Evolutionary conservation across 768 basidiomycete genomes (phyloP).

Genomic region (Tylopilus cervinicoccineus): DNA sequence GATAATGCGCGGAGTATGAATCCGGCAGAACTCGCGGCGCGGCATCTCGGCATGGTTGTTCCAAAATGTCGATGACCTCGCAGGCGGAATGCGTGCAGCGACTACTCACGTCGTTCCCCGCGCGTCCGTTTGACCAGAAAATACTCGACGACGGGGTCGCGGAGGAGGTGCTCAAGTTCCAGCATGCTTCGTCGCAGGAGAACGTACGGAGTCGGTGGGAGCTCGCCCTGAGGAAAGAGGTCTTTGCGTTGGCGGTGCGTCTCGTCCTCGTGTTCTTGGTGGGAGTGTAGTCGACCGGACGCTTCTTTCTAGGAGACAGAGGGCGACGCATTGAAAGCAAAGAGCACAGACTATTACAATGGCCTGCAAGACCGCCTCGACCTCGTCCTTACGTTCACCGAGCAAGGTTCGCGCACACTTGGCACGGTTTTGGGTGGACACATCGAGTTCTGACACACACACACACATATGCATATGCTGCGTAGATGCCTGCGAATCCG

Average conservation of each 20-base stretch:
- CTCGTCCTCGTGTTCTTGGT: too few species aligned
- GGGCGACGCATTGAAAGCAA: slow-evolving; percentile 56
- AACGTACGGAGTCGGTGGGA: slow-evolving; percentile 75
- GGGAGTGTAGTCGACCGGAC: neutral
- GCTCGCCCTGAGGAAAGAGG: slow-evolving; percentile 62
- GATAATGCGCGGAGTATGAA: slow-evolving; percentile 23
- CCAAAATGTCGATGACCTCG: slow-evolving; percentile 40
- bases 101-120: slow-evolving; percentile 51
- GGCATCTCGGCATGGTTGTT: slow-evolving; percentile 26
- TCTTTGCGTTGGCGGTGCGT: slow-evolving; percentile 70
- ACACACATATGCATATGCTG: neutral
- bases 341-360: slow-evolving; percentile 54
- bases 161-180: slow-evolving; percentile 41
- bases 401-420: slow-evolving; percentile 51
- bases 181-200: slow-evolving; percentile 45
- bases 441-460: neutral
- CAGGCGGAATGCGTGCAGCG: slow-evolving; percentile 47
- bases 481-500: slow-evolving; percentile 72
- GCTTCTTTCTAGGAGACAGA: slow-evolving; percentile 51
- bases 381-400: slow-evolving; percentile 70
- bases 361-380: slow-evolving; percentile 63
- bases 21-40: neutral
- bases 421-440: neutral
- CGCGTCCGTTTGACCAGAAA: slow-evolving; percentile 45
- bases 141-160: slow-evolving; percentile 48